Evolutionary conservation across 352 stramenopile species (phyloP), one percentile per base, ranked within the genome.

Genomic region (Phytophthora pisi): DNA sequence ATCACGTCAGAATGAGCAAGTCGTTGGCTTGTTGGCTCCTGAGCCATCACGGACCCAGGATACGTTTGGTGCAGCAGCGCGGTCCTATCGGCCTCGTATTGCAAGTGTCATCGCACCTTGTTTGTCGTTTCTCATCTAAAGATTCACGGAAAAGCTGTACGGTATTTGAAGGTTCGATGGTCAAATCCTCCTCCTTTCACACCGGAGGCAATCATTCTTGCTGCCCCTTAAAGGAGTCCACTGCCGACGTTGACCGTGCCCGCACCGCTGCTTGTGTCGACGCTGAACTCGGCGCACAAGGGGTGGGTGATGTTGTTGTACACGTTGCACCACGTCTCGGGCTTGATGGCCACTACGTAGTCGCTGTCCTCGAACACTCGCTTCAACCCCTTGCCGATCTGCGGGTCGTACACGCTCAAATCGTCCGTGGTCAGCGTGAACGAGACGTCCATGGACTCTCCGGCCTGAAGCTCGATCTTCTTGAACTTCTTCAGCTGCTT

Each of bases 401-500:
- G 78, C 28, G 81, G 80, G n/a, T 79, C 66, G 51, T 81, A 86
- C 13, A 89, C 72, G 40, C 79, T 87, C 78, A 73, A 86, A 57
- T 90, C 81, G 3, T 74, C 67, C 8, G 30, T 61, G 20, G 74
- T 75, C 13, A 91, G 62, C 24, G 64, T 54, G 49, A 86, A 84
- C 26, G 68, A 68, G 9, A 85, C 68, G 5, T 65, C 60, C 49
- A 61, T 53, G 3, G 73, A 68, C 51, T 80, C 61, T 9, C 78
- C 74, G 0, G 82, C 61, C 20, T 72, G 26, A 28, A 95, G 64
- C 4, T 79, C 57, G 36, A 96, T 83, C 72, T 95, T 95, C 23
- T 72, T 70, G 56, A 95, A 95, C 49, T 86, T 84, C 64, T 90
- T 89, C 31, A 96, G 74, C 60, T 84, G 75, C 72, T 95, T 96